These are phyloP conservation scores for Neospermospora avenae DNA, from an alignment of 2,329 filamentous ascomycete genomes.

Conservation along the genomic window DNA sequence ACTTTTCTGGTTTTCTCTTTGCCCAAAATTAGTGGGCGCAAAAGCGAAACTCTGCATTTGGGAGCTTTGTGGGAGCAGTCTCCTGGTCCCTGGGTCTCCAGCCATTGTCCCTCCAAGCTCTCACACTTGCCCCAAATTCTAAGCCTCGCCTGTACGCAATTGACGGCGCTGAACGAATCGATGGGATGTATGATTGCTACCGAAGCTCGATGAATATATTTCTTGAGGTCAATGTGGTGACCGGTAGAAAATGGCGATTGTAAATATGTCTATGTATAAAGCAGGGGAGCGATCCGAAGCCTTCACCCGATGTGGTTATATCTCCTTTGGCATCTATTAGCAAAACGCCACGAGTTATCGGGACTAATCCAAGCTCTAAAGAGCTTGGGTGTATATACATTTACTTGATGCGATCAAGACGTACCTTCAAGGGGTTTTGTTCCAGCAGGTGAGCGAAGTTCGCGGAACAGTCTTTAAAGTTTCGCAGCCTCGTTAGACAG, in stretches of 20 bases:
- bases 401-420: conserved; percentile 29
- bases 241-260: conserved; percentile 19
- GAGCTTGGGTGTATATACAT: conserved; percentile 22
- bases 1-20: conserved; percentile 82
- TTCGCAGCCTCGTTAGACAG: conserved; percentile 12
- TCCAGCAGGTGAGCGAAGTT: conserved; percentile 15
- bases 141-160: not conserved
- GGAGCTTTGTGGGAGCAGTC: conserved; percentile 62
- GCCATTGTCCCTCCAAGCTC: conserved; percentile 47
- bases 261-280: conserved; percentile 23
- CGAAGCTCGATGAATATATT: not conserved
- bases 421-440: conserved; percentile 23
- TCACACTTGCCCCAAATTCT: not conserved
- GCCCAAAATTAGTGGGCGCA: conserved; percentile 60
- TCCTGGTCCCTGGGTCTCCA: conserved; percentile 58
- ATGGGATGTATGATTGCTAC: not conserved
- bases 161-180: not conserved
- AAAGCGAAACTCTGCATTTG: conserved; percentile 76
- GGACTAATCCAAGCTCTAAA: conserved; percentile 21
- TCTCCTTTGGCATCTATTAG: conserved; percentile 25
- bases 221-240: not conserved
- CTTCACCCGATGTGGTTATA: conserved; percentile 20
- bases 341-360: conserved; percentile 26
- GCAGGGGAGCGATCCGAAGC: conserved; percentile 23
- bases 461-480: conserved; percentile 10